A percentile compares a stretch with the other conserved stretches of the same genome.
Evolutionary conservation across 2,329 filamentous ascomycete genomes (phyloP).

Genomic region (Teratosphaeria zuluensis): DNA sequence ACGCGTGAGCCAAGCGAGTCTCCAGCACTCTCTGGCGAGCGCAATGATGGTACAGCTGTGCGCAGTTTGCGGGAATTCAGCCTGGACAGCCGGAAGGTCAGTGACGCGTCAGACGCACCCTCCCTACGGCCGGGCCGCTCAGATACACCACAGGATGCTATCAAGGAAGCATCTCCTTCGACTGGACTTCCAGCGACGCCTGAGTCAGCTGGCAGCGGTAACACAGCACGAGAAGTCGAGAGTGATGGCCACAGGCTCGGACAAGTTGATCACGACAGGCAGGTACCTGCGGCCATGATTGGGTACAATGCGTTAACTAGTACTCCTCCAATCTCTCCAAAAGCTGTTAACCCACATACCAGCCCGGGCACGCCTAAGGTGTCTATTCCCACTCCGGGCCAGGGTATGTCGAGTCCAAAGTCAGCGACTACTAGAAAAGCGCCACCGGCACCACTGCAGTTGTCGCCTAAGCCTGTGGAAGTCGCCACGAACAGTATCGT

Average conservation of each 20-base stretch:
- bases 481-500: conserved; percentile 26
- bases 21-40: conserved; percentile 9
- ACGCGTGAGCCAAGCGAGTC: conserved; percentile 21
- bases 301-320: neutral
- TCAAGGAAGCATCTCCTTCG: conserved; percentile 5
- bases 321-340: conserved; percentile 17
- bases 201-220: conserved; percentile 12
- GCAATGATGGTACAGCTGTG: neutral
- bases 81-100: conserved; percentile 20
- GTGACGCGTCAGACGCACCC: conserved; percentile 16
- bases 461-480: conserved; percentile 35
- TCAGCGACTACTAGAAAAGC: conserved; percentile 44
- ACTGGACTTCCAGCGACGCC: conserved; percentile 14
- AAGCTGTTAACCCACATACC: neutral
- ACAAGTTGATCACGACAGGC: neutral
- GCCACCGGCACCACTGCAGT: conserved; percentile 73
- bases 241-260: neutral
- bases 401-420: conserved; percentile 10
- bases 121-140: conserved; percentile 15
- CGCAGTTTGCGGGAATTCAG: conserved; percentile 14
- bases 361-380: conserved; percentile 6
- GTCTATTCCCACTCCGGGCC: neutral
- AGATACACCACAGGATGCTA: conserved; percentile 22
- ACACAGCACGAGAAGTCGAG: conserved; percentile 9
- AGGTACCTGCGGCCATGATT: neutral